phyloP scores from a whole-genome alignment of 1,284 basidiomycete genomes.

The Sparassis latifolia region DNA sequence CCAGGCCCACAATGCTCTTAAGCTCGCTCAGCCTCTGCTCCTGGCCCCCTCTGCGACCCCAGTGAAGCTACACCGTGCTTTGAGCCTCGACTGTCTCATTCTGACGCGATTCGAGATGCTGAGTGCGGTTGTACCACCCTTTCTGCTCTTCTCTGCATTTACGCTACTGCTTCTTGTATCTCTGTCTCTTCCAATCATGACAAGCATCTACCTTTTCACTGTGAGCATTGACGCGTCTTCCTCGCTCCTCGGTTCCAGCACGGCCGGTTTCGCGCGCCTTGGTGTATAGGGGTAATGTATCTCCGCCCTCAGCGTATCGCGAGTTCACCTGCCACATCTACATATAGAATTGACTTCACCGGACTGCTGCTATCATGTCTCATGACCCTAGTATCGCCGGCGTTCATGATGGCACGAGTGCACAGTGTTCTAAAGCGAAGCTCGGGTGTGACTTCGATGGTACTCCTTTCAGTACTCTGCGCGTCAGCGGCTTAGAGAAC shows the following conservation, averaged over 20 bases:
- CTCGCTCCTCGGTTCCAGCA: constrained; percentile 29
- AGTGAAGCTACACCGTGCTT: no score
- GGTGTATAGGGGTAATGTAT: constrained; percentile 60
- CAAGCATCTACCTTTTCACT: constrained; percentile 45
- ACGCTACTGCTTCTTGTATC: constrained; percentile 50
- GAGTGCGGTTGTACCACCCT: constrained; percentile 14
- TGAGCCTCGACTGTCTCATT: neutral
- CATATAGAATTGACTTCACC: constrained; percentile 5
- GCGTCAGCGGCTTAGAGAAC: constrained; percentile 30
- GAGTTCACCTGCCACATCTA: constrained; percentile 14
- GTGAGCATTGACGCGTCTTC: constrained; percentile 33
- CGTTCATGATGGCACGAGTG: constrained; percentile 28
- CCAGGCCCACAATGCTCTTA: no score
- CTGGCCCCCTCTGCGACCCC: no score
- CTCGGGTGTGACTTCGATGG: constrained; percentile 49
- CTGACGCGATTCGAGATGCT: constrained; percentile 21
- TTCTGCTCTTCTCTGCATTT: constrained; percentile 44
- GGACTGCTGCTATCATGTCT: constrained; percentile 5
- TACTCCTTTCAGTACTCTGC: constrained; percentile 38
- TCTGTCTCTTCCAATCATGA: constrained; percentile 53
- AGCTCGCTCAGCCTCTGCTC: no score
- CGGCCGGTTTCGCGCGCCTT: constrained; percentile 36
- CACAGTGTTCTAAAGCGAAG: constrained; percentile 37
- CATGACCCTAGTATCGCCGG: constrained; percentile 32
- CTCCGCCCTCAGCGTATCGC: constrained; percentile 40